These are phyloP conservation scores for Cryptococcus sp. DNA, from an alignment of 1,284 basidiomycete species.

Conservation along the genomic window DNA sequence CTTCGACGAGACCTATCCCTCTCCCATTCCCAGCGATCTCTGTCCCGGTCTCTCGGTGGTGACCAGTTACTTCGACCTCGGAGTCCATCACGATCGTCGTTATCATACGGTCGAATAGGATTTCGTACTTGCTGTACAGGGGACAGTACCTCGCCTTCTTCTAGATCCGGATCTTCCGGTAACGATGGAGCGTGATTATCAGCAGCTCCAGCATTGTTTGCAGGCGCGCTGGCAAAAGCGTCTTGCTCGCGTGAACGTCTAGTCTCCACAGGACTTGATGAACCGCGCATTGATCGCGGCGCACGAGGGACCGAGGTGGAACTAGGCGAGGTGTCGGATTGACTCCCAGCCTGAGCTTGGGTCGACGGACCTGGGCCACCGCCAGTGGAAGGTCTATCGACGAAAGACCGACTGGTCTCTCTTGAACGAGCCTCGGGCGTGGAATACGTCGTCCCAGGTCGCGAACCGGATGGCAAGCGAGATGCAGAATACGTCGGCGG, in stretches of 20 bases:
- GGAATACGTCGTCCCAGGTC: not conserved
- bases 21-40: conserved; percentile 23
- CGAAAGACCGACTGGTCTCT: not conserved
- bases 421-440: conserved; percentile 1
- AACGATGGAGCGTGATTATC: not conserved
- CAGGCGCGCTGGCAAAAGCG: conserved; percentile 7
- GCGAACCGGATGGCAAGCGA: conserved; percentile 15
- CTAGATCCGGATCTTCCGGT: conserved; percentile 33
- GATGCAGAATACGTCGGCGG: conserved; percentile 15
- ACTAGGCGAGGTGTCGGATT: too few relatives aligned
- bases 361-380: conserved; percentile 18
- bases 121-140: conserved; percentile 27
- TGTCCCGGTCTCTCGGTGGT: conserved; percentile 17
- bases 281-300: conserved; percentile 35
- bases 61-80: conserved; percentile 3
- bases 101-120: conserved; percentile 8
- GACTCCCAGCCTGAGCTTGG: not conserved
- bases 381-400: conserved; percentile 11
- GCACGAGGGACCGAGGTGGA: conserved; percentile 19
- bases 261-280: conserved; percentile 32
- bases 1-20: conserved; percentile 8
- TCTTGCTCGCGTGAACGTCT: conserved; percentile 3
- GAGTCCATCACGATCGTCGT: conserved; percentile 13
- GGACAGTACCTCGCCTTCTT: conserved; percentile 50
- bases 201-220: conserved; percentile 4